Evolutionary conservation across 257 asterid genomes (phyloP).

Genomic region (Solanum bulbocastanum): DNA sequence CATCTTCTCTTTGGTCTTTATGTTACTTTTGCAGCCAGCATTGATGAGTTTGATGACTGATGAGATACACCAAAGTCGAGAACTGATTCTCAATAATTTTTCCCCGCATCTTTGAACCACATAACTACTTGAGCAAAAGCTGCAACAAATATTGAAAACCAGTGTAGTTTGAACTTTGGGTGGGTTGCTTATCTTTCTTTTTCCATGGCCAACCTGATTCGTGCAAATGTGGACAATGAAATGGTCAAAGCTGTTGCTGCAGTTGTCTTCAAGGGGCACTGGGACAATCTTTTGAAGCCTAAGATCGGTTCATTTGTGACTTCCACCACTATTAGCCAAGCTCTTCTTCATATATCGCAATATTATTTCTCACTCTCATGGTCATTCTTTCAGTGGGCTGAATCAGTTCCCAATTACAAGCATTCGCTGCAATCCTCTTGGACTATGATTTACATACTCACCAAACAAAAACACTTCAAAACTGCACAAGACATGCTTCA

Average conservation of each 20-base stretch:
- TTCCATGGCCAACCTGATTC: conserved; percentile 34
- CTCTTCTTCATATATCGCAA: conserved; percentile 37
- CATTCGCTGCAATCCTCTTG: conserved; percentile 69
- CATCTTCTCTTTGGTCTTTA: background rate
- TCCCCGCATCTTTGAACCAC: background rate
- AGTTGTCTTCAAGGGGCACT: conserved; percentile 53
- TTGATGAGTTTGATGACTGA: background rate
- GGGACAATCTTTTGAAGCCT: conserved; percentile 61
- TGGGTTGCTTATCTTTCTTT: background rate
- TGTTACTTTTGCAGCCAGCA: background rate
- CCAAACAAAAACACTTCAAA: conserved; percentile 55
- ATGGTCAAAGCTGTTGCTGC: conserved; percentile 43
- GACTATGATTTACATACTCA: conserved; percentile 71
- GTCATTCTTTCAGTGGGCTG: conserved; percentile 82
- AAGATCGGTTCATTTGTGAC: conserved; percentile 52
- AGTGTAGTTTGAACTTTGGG: background rate
- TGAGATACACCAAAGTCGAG: background rate
- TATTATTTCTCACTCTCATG: conserved; percentile 34
- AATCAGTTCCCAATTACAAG: conserved; percentile 52
- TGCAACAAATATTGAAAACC: background rate
- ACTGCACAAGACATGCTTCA: conserved; percentile 60
- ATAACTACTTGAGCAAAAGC: background rate
- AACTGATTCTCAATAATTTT: background rate
- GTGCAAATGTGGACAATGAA: conserved; percentile 22
- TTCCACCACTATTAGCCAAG: conserved; percentile 46